Conservation (phyloP, 352 stramenopile species). For the Phytophthora aleatoria region DNA sequence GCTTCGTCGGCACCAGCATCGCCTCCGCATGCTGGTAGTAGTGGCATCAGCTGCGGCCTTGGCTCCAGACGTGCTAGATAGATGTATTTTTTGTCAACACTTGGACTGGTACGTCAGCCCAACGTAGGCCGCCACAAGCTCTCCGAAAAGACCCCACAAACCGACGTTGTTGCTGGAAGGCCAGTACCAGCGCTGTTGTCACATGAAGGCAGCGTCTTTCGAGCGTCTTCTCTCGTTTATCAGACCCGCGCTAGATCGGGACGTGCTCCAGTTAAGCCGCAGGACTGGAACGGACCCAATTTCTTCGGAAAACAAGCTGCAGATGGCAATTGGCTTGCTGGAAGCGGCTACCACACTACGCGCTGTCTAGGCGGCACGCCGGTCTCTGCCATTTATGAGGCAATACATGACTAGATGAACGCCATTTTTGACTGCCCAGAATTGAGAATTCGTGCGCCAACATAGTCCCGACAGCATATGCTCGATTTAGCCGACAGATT, state of each 20-base stretch:
- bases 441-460: neutral
- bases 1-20: no score
- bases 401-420: conserved; percentile 1
- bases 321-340: conserved; percentile 22
- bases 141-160: no score
- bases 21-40: no score
- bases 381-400: conserved; percentile 4
- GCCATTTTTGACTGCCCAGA: conserved; percentile 1
- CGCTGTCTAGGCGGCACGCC: conserved; percentile 1
- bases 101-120: no score
- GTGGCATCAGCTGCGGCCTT: no score
- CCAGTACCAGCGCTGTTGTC: no score
- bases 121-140: no score
- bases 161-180: no score
- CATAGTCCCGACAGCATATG: neutral
- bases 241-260: neutral
- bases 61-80: no score
- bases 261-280: neutral
- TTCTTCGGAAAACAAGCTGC: conserved; percentile 6
- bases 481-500: conserved; percentile 2
- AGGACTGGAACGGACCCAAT: conserved; percentile 4
- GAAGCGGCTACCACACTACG: conserved; percentile 3
- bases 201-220: no score
- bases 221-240: neutral
- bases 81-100: no score